Evolutionary conservation across 108 stramenopile genomes (phyloP), one percentile per base, ranked within the genome.

Genomic region (Skeletonema grethae): DNA sequence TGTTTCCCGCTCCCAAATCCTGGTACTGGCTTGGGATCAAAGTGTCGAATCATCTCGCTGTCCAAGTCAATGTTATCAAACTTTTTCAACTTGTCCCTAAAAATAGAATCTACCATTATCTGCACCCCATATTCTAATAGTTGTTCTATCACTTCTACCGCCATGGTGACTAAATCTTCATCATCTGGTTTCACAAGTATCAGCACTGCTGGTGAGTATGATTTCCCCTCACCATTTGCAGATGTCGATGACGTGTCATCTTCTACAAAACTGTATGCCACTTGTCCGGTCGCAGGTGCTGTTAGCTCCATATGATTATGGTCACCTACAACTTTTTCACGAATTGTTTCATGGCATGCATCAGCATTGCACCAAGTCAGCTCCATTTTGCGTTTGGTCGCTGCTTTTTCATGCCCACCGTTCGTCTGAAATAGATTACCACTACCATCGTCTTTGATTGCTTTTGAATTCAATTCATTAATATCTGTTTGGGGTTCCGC

Each of bases 221-320:
- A 24, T 53, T 2, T 18, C 7, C 41, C n/a, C 20, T 41, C 15
- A 65, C 38, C 31, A 39, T 50, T 31, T 75, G 12, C 41, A 56
- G 57, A 57, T 30, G 29, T 39, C 6, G 60, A 68, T 1, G 66
- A 15, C 15, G 58, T 35, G 25, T 61, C 63, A 56, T 32, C 31
- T 13, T 32, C 31, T 13, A 69, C 29, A 30, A 68, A 95, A 24
- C 59, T 69, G 69, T 92, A 95, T 5, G 79, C 85, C 16, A 95
- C 91, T 69, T 95, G 94, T 28, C 91, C 91, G 9, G 94, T 92
- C 2, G 94, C 91, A 5, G 94, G 94, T 7, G 88, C 89, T 45
- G 76, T 80, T 34, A 95, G 69, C 4, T 85, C 72, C 45, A 95
- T 84, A 55, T 92, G 85, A 72, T 95, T 92, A 62, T 89, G 83